These are phyloP conservation scores for Nemania serpens DNA, from an alignment of 2,329 filamentous ascomycete genomes.

Conservation along the genomic window DNA sequence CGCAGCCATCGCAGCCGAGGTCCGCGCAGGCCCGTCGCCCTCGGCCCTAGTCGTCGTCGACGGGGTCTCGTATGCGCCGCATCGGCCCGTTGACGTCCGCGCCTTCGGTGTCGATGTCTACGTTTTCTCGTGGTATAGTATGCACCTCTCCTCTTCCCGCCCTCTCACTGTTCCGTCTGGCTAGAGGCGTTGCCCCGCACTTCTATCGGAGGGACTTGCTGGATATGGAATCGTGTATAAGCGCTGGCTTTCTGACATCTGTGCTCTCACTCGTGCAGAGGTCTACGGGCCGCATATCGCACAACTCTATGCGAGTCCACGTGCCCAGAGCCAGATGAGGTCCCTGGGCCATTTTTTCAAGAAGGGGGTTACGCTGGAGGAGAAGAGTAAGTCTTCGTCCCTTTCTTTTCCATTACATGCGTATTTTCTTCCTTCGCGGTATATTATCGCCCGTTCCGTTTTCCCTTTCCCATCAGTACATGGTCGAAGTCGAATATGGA, in stretches of 20 bases:
- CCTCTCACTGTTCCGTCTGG: too few relatives aligned
- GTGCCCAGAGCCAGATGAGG: conserved; percentile 59
- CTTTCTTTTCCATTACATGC: background rate
- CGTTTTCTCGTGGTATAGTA: conserved; percentile 76
- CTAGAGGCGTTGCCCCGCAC: too few relatives aligned
- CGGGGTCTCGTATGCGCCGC: conserved; percentile 76
- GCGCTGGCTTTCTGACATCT: too few relatives aligned
- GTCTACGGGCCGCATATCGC: conserved; percentile 78
- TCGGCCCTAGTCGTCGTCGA: conserved; percentile 72
- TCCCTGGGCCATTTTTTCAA: conserved; percentile 67
- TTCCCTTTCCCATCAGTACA: too few relatives aligned
- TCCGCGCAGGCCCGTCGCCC: conserved; percentile 44
- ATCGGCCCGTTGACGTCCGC: conserved; percentile 70
- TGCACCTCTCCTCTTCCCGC: too few relatives aligned
- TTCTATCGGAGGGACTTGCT: too few relatives aligned
- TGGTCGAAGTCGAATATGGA: too few relatives aligned
- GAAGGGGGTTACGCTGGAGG: conserved; percentile 56
- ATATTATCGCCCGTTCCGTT: too few relatives aligned
- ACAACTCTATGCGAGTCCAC: conserved; percentile 67
- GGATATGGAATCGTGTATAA: too few relatives aligned
- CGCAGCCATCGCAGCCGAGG: conserved; percentile 27
- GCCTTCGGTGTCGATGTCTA: conserved; percentile 76
- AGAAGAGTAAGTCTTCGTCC: conserved; percentile 51
- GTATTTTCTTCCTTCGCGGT: too few relatives aligned
- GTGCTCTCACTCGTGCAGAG: conserved; percentile 41